Percentiles rank a stretch among this genome's conserved stretches.
phyloP scores from a whole-genome alignment of 208 protist genomes.

The Jaenimonas drosophilae region DNA sequence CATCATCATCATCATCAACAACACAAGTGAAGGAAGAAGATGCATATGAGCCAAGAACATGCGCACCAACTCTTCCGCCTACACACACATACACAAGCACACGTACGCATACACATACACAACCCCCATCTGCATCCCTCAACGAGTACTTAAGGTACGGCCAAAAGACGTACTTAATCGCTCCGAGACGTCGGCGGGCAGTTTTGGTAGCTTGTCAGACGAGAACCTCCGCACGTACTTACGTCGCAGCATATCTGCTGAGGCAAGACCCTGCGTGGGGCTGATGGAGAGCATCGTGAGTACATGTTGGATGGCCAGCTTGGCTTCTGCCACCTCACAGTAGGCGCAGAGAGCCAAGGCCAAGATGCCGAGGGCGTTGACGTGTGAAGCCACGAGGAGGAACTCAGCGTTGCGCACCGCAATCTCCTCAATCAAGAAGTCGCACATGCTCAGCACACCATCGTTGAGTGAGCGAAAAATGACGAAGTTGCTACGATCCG shows the following conservation, averaged over 20 bases:
- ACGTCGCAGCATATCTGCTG: constrained; percentile 43
- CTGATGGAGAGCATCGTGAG: constrained; percentile 52
- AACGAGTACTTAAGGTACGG: constrained; percentile 15
- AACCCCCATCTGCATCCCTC: too few relatives aligned
- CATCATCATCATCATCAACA: too few relatives aligned
- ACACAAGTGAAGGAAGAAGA: too few relatives aligned
- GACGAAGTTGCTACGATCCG: constrained; percentile 41
- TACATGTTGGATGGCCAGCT: constrained; percentile 36
- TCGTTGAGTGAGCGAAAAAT: constrained; percentile 65
- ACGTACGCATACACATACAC: too few relatives aligned
- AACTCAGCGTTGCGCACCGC: constrained; percentile 75
- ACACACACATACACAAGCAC: too few relatives aligned
- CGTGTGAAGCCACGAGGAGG: constrained; percentile 52
- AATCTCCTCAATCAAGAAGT: constrained; percentile 63
- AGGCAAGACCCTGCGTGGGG: constrained; percentile 36
- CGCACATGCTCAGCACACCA: constrained; percentile 52
- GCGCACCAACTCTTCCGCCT: too few relatives aligned
- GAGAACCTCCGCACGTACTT: constrained; percentile 50
- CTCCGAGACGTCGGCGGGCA: constrained; percentile 35
- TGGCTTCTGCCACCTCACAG: too few relatives aligned
- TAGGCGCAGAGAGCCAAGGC: too few relatives aligned
- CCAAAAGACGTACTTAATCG: constrained; percentile 40
- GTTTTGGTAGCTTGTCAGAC: constrained; percentile 12
- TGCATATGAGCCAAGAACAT: too few relatives aligned
- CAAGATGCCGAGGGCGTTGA: too few relatives aligned